phyloP scores from a whole-genome alignment of 495 filamentous ascomycete genomes.

The Hyaloscypha bicolor region DNA sequence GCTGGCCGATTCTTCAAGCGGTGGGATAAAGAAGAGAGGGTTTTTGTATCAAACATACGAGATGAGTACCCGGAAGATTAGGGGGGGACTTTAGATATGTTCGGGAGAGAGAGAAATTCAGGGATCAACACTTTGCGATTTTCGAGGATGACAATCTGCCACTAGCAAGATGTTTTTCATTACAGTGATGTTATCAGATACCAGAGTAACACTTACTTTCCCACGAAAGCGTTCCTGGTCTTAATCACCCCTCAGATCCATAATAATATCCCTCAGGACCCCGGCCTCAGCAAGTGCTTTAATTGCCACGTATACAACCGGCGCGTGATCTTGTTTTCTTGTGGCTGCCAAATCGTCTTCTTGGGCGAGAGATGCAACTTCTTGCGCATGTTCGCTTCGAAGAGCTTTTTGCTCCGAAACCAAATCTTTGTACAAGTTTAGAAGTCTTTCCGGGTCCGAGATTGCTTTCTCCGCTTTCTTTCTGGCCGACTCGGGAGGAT shows the following conservation, averaged over 20 bases:
- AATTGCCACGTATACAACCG: conserved; percentile 19
- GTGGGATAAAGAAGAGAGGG: conserved; percentile 65
- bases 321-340: conserved; percentile 21
- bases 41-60: conserved; percentile 83
- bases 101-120: not conserved
- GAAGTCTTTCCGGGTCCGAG: conserved; percentile 1
- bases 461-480: not conserved
- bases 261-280: conserved; percentile 19
- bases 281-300: conserved; percentile 20
- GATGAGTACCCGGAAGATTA: conserved; percentile 89
- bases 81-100: not conserved
- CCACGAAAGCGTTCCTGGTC: not conserved
- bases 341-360: conserved; percentile 20
- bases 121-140: not conserved
- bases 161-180: no score
- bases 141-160: not conserved
- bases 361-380: conserved; percentile 4
- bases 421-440: conserved; percentile 13
- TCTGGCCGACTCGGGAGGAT: not conserved
- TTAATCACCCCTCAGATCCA: not conserved
- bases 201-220: not conserved
- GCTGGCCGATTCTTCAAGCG: conserved; percentile 90
- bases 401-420: conserved; percentile 3
- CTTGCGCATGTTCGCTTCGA: conserved; percentile 11
- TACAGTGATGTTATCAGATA: no score